Conservation (phyloP, 2,329 filamentous ascomycete genomes). For the Fusarium haematococcum region DNA sequence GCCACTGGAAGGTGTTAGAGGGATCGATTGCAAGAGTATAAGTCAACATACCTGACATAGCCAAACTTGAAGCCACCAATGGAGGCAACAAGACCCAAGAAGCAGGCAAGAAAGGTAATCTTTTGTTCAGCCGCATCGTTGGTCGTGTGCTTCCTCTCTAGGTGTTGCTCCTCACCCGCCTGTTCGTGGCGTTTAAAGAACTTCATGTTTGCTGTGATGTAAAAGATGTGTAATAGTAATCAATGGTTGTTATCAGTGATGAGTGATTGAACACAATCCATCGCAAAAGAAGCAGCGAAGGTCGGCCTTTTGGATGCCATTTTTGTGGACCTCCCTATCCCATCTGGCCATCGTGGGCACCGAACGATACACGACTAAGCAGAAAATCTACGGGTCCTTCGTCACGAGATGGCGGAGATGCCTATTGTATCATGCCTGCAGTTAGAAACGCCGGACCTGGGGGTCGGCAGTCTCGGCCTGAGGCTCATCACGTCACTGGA, state of each 20-base stretch:
- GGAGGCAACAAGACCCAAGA: conserved; percentile 64
- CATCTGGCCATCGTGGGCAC: conserved; percentile 27
- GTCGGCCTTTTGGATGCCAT: conserved; percentile 30
- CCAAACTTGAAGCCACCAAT: conserved; percentile 70
- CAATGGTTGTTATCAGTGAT: neutral
- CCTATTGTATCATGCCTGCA: conserved; percentile 21
- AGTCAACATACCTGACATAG: conserved; percentile 60
- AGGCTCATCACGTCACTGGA: conserved; percentile 31
- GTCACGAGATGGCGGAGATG: conserved; percentile 30
- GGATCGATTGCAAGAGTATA: neutral
- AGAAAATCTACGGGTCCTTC: conserved; percentile 21
- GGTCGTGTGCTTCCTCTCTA: conserved; percentile 27
- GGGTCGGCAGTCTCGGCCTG: conserved; percentile 27
- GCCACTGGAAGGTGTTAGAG: conserved; percentile 54
- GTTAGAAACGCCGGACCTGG: conserved; percentile 14
- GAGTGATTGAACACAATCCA: conserved; percentile 17
- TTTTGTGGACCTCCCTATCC: conserved; percentile 31
- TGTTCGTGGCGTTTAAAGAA: conserved; percentile 37
- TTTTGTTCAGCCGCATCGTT: conserved; percentile 39
- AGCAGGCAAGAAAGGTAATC: conserved; percentile 56
- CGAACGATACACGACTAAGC: conserved; percentile 16
- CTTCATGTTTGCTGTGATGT: conserved; percentile 31
- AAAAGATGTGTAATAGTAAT: conserved; percentile 1
- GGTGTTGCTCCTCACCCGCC: conserved; percentile 33
- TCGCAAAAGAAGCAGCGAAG: conserved; percentile 23